These are phyloP conservation scores for Cajanus cajan DNA, from an alignment of 306 rosid genomes.

Conservation along the genomic window DNA sequence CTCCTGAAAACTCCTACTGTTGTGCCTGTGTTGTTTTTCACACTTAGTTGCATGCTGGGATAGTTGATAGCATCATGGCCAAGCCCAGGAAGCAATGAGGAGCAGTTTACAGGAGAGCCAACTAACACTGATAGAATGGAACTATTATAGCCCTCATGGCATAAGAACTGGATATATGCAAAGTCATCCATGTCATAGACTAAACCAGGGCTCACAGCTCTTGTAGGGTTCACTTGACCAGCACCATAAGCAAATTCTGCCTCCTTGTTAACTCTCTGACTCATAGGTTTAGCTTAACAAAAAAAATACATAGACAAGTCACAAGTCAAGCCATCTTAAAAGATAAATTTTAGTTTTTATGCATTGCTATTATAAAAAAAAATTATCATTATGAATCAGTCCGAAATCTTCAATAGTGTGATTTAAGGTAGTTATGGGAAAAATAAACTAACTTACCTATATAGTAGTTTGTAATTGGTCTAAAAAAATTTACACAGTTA, in stretches of 20 bases:
- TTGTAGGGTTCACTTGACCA: constrained; percentile 74
- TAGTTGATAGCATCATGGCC: constrained; percentile 86
- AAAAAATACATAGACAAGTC: background rate
- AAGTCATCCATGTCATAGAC: constrained; percentile 69
- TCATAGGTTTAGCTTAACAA: constrained; percentile 71
- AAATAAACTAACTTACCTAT: too few species aligned
- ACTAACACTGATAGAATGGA: constrained; percentile 46
- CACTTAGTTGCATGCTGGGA: constrained; percentile 66
- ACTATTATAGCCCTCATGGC: constrained; percentile 71
- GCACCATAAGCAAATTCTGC: constrained; percentile 83
- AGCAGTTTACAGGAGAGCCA: constrained; percentile 61
- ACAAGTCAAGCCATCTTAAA: constrained; percentile 18
- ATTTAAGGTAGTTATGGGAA: background rate
- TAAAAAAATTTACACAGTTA: too few species aligned
- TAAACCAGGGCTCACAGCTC: constrained; percentile 68
- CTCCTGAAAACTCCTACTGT: constrained; percentile 56
- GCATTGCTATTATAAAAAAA: background rate
- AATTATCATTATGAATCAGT: background rate
- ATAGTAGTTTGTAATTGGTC: too few species aligned
- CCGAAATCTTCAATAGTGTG: background rate
- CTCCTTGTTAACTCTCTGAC: constrained; percentile 47
- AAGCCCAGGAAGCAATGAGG: constrained; percentile 59
- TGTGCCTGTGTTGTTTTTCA: constrained; percentile 26
- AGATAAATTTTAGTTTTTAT: background rate
- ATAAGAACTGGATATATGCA: constrained; percentile 66